A percentile compares a stretch with the other conserved stretches of the same genome.
These are phyloP conservation scores for Borealophlyctis nickersoniae DNA, from an alignment of 192 early-diverging fungal species.

Conservation along the genomic window DNA sequence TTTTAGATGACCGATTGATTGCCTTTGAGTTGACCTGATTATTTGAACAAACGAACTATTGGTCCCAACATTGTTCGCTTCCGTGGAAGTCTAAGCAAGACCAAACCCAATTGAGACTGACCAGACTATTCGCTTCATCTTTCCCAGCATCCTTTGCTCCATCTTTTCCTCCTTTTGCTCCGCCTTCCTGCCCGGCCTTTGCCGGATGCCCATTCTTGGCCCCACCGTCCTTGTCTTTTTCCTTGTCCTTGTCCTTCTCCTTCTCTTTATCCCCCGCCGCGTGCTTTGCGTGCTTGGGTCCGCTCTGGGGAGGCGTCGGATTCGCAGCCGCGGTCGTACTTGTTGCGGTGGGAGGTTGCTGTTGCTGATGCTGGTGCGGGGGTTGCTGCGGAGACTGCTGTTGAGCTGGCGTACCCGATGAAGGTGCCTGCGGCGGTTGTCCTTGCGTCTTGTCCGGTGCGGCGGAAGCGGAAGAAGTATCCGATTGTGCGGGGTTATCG, in stretches of 20 bases:
- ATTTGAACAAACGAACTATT: too few relatives aligned
- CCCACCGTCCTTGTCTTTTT: conserved; percentile 8
- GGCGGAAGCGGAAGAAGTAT: background rate
- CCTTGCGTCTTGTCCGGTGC: background rate
- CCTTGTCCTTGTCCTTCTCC: conserved; percentile 16
- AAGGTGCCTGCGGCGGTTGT: background rate
- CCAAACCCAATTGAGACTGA: too few relatives aligned
- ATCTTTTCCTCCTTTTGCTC: conserved; percentile 7
- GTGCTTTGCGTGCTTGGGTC: background rate
- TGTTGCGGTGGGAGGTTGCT: conserved; percentile 2
- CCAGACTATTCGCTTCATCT: background rate
- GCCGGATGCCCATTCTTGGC: background rate
- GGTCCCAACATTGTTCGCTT: too few relatives aligned
- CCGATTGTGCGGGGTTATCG: background rate
- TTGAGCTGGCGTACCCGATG: background rate
- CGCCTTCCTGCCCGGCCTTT: conserved; percentile 7
- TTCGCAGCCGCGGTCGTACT: background rate
- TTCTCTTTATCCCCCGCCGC: conserved; percentile 5
- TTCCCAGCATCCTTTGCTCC: conserved; percentile 15
- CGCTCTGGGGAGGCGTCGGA: background rate
- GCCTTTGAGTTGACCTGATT: too few relatives aligned
- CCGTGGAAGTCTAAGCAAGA: too few relatives aligned
- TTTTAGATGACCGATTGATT: too few relatives aligned
- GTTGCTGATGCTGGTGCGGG: background rate
- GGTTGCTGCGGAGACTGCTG: background rate